These are phyloP conservation scores for Auriscalpium microsporum DNA, from an alignment of 768 basidiomycete species.

Conservation along the genomic window DNA sequence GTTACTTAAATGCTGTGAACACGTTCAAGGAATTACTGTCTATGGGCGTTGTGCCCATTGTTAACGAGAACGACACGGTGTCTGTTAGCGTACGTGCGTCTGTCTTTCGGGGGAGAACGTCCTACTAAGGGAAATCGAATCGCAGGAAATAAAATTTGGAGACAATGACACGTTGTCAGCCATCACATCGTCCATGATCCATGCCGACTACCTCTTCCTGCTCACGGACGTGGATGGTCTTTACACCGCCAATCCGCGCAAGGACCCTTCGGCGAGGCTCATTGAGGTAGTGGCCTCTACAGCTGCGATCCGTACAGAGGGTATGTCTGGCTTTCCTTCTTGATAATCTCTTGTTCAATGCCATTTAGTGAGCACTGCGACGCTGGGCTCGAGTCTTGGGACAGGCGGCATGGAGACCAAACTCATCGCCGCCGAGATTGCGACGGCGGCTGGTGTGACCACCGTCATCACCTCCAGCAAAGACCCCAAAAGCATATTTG, in stretches of 20 bases:
- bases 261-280: slow-evolving; percentile 72
- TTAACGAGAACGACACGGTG: slow-evolving; percentile 98
- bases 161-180: slow-evolving; percentile 98
- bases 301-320: slow-evolving; percentile 69
- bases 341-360: not conserved
- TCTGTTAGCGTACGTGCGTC: slow-evolving; percentile 78
- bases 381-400: slow-evolving; percentile 86
- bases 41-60: slow-evolving; percentile 95
- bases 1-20: slow-evolving; percentile 95
- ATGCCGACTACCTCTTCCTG: slow-evolving; percentile 95
- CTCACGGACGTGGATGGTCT: slow-evolving; percentile 94
- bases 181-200: slow-evolving; percentile 94
- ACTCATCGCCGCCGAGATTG: slow-evolving; percentile 95
- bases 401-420: slow-evolving; percentile 99
- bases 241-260: slow-evolving; percentile 92
- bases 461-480: slow-evolving; percentile 87
- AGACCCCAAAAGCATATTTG: slow-evolving; percentile 61
- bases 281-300: slow-evolving; percentile 83
- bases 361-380: slow-evolving; percentile 75
- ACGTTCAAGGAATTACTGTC: slow-evolving; percentile 85
- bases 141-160: slow-evolving; percentile 98
- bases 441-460: slow-evolving; percentile 88
- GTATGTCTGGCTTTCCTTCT: slow-evolving; percentile 29
- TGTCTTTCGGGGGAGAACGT: not conserved
- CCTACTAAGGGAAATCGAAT: not conserved